Evolutionary conservation across 352 stramenopile genomes (phyloP), one percentile per base, ranked within the genome.

Genomic region (Globisporangium polare): DNA sequence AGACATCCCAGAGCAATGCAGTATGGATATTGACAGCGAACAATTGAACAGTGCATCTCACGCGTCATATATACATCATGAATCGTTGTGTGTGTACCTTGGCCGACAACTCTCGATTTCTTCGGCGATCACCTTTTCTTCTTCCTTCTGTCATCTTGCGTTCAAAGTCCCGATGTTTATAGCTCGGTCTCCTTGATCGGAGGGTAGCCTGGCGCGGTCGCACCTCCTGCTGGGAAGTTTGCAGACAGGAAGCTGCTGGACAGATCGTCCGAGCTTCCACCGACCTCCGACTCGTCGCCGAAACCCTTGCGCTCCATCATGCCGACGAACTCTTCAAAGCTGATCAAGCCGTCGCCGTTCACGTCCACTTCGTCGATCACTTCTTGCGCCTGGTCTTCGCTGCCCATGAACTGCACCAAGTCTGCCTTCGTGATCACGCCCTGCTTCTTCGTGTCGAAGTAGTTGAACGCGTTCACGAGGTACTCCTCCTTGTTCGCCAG

Each of bases 291-390:
- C 57, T 95, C 86, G 12, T 94, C 85, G 15, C 82, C 82, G 58
- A 88, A 90, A 58, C 82, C 82, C 75, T 90, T 89, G 60, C 86
- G 83, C 69, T 92, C 73, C 88, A 96, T 96, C 86, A 96, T 95
- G 27, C 67, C 68, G 51, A 94, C 75, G 66, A 98, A 98, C 67
- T 98, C 93, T 26, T 97, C 80, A 63, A 97, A 98, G 68, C 77
- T 95, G 68, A 98, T 97, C 49, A 89, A 69, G 12, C 90, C 91
- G 67, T 98, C 93, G 45, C 90, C 81, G 65, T 97, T 92, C 37
- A 70, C 73, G 67, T 98, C 91, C 35, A 98, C 78, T n/a, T 96
- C 89, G 41, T 92, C 62, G 55, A 98, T 97, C 41, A 98, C 79
- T 53, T 98, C 91, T 52, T 92, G 79, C 42, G 91, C 93, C 57